Percentiles rank a stretch among this genome's conserved stretches.
phyloP scores from a whole-genome alignment of 768 basidiomycete species.

The Lactarius vividus region DNA sequence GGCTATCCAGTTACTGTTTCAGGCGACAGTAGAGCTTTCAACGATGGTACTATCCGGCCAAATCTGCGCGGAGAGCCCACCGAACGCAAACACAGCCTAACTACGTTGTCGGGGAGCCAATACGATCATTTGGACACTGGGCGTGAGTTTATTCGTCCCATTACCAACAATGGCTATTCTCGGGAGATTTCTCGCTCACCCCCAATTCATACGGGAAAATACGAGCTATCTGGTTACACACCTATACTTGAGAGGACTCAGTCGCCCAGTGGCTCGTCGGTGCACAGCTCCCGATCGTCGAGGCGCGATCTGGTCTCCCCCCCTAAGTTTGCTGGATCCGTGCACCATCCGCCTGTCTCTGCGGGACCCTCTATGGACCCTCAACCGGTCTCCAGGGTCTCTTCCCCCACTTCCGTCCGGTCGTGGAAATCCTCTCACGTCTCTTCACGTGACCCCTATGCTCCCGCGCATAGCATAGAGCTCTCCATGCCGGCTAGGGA shows the following conservation, averaged over 20 bases:
- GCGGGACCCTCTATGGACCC: slow-evolving; percentile 28
- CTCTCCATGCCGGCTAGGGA: slow-evolving; percentile 12
- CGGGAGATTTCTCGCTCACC: slow-evolving; percentile 8
- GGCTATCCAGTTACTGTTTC: not conserved
- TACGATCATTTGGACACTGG: not conserved
- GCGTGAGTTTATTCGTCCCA: not conserved
- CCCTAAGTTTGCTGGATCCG: slow-evolving; percentile 20
- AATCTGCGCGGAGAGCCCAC: not conserved
- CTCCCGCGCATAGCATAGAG: slow-evolving; percentile 17
- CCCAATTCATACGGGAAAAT: slow-evolving; percentile 3
- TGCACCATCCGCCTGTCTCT: slow-evolving; percentile 29
- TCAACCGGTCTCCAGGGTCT: slow-evolving; percentile 22
- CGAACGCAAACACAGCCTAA: not conserved
- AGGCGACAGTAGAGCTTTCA: not conserved
- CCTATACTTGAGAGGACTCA: slow-evolving; percentile 15
- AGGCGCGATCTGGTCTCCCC: slow-evolving; percentile 17
- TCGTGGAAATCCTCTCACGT: slow-evolving; percentile 23
- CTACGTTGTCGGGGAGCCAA: not conserved
- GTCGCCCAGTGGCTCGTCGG: slow-evolving; percentile 19
- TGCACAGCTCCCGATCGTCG: slow-evolving; percentile 21
- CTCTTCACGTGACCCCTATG: slow-evolving; percentile 28
- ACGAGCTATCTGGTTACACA: slow-evolving; percentile 1
- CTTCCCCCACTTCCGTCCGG: slow-evolving; percentile 27
- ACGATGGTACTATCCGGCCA: not conserved
- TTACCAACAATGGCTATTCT: slow-evolving; percentile 2